Evolutionary conservation across 257 asterid species (phyloP).

Genomic region (Fraxinus cuspidata): DNA sequence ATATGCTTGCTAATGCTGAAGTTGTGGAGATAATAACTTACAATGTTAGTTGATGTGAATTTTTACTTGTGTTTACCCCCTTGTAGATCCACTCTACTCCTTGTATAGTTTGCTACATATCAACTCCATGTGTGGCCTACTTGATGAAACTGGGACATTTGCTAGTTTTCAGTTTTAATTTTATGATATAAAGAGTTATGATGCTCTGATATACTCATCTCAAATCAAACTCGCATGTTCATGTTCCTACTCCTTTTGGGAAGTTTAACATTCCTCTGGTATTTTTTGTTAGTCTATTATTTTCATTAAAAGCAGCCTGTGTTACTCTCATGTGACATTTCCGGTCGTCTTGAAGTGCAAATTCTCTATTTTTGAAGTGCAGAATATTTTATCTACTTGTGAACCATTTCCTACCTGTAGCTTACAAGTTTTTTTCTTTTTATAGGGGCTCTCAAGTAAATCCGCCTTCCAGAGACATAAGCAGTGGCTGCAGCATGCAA

Average conservation of each 20-base stretch:
- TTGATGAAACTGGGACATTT: background rate
- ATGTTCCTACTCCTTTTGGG: background rate
- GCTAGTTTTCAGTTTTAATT: background rate
- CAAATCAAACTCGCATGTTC: background rate
- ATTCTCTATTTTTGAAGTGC: background rate
- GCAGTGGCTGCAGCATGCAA: constrained; percentile 94
- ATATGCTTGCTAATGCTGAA: constrained; percentile 83
- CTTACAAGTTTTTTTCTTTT: constrained; percentile 16
- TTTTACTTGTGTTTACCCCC: constrained; percentile 16
- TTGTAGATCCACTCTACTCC: background rate
- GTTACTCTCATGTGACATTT: background rate
- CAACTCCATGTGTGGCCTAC: background rate
- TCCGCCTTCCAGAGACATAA: constrained; percentile 92
- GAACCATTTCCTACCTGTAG: background rate
- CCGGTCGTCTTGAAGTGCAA: background rate
- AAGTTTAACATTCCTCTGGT: background rate
- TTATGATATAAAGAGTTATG: background rate
- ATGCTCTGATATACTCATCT: background rate
- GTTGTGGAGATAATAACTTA: constrained; percentile 85
- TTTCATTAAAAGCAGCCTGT: background rate
- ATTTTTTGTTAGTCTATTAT: background rate
- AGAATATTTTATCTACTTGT: background rate
- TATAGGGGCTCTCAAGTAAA: constrained; percentile 84
- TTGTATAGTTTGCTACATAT: background rate
- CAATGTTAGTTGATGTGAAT: constrained; percentile 54